Evolutionary conservation across 1,284 basidiomycete species (phyloP).

Genomic region (Bondarzewia mesenterica): DNA sequence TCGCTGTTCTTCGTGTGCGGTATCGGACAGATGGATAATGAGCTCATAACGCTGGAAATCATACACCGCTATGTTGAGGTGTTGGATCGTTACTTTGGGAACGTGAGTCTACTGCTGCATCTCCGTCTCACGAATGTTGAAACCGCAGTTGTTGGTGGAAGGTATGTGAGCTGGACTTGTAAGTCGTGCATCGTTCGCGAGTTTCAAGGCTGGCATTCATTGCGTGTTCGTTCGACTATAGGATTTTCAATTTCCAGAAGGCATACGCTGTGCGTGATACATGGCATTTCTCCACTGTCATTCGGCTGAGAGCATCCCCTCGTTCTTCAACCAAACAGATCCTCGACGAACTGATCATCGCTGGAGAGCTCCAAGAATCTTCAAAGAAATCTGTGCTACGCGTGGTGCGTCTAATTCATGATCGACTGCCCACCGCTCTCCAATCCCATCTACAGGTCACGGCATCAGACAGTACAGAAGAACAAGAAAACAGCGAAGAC

Average conservation of each 20-base stretch:
- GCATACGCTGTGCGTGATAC: constrained; percentile 73
- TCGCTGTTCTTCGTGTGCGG: constrained; percentile 98
- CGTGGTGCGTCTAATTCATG: constrained; percentile 45
- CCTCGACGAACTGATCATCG: constrained; percentile 95
- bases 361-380: constrained; percentile 96
- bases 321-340: constrained; percentile 44
- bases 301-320: constrained; percentile 2
- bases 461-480: constrained; percentile 72
- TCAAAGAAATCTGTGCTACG: constrained; percentile 96
- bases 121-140: neutral
- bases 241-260: constrained; percentile 98
- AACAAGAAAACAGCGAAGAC: constrained; percentile 76
- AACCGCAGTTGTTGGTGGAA: constrained; percentile 22
- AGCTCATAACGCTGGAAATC: constrained; percentile 90
- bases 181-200: constrained; percentile 18
- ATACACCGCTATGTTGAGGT: constrained; percentile 99
- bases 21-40: constrained; percentile 85
- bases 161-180: constrained; percentile 97
- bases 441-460: constrained; percentile 50
- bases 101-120: constrained; percentile 48
- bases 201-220: constrained; percentile 1
- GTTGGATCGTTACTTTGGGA: constrained; percentile 98
- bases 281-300: neutral
- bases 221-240: constrained; percentile 20
- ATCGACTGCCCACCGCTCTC: neutral